These are phyloP conservation scores for Cudoniella acicularis DNA, from an alignment of 495 filamentous ascomycete genomes.

Conservation along the genomic window DNA sequence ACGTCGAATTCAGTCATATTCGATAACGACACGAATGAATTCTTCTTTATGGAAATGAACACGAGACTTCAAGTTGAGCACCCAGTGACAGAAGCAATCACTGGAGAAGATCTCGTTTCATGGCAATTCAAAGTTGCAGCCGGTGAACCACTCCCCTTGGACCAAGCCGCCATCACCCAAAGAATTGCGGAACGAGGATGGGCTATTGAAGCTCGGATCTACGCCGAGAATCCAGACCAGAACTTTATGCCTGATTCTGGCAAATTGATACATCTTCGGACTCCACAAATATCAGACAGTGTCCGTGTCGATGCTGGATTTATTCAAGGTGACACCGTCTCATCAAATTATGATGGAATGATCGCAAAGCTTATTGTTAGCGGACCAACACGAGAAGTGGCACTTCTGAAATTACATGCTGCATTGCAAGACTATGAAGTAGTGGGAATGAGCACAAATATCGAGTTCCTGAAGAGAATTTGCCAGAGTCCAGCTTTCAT, in stretches of 20 bases:
- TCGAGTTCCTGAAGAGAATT: conserved; percentile 89
- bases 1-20: conserved; percentile 57
- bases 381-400: conserved; percentile 70
- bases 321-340: conserved; percentile 84
- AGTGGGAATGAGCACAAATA: conserved; percentile 89
- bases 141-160: conserved; percentile 79
- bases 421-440: conserved; percentile 90
- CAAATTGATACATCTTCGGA: conserved; percentile 75
- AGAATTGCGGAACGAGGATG: conserved; percentile 73
- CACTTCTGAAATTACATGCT: conserved; percentile 75
- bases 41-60: conserved; percentile 99
- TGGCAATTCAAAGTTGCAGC: conserved; percentile 96
- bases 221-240: conserved; percentile 87
- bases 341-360: conserved; percentile 97
- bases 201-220: conserved; percentile 93
- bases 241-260: conserved; percentile 95
- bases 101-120: conserved; percentile 87
- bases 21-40: conserved; percentile 87
- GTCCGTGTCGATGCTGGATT: conserved; percentile 93
- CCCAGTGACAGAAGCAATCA: conserved; percentile 95
- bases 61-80: conserved; percentile 96
- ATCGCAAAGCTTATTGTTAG: conserved; percentile 97
- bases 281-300: conserved; percentile 62
- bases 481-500: conserved; percentile 80
- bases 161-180: conserved; percentile 75